phyloP scores from a whole-genome alignment of 371 early-diverging fungal species.

The Circinella umbellata region DNA sequence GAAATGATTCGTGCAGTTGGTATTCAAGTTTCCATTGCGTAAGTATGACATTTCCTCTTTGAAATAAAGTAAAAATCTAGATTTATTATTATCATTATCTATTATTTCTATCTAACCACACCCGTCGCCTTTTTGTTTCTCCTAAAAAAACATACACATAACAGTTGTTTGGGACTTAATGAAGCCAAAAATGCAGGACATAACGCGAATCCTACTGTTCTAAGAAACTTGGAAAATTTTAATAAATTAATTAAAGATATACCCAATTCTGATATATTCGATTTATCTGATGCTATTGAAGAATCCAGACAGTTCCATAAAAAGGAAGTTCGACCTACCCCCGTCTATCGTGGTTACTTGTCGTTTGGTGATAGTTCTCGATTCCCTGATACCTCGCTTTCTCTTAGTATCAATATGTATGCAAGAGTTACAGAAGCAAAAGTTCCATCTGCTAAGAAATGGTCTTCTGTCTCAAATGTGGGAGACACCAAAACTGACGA shows the following conservation, averaged over 20 bases:
- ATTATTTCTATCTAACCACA: too few relatives aligned
- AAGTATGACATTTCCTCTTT: constrained; percentile 11
- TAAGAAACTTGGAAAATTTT: constrained; percentile 30
- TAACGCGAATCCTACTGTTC: background rate
- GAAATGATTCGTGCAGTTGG: constrained; percentile 39
- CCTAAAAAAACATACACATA: too few relatives aligned
- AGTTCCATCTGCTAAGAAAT: constrained; percentile 62
- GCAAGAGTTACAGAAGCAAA: constrained; percentile 56
- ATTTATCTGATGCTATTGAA: constrained; percentile 56
- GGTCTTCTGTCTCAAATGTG: constrained; percentile 56
- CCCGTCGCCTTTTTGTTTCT: too few relatives aligned
- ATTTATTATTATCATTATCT: too few relatives aligned
- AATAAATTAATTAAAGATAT: constrained; percentile 14
- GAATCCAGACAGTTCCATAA: constrained; percentile 50
- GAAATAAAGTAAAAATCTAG: too few relatives aligned
- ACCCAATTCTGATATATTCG: constrained; percentile 28
- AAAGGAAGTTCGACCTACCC: constrained; percentile 60
- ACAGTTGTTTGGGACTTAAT: constrained; percentile 11
- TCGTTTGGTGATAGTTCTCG: constrained; percentile 54
- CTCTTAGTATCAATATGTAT: constrained; percentile 64
- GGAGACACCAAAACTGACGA: constrained; percentile 10
- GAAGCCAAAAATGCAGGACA: constrained; percentile 15
- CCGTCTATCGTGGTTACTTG: constrained; percentile 61
- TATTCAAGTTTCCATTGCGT: constrained; percentile 65
- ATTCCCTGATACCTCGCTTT: constrained; percentile 39